Evolutionary conservation across 129 eudicot species (phyloP).

Genomic region (Saussurea involucrata): DNA sequence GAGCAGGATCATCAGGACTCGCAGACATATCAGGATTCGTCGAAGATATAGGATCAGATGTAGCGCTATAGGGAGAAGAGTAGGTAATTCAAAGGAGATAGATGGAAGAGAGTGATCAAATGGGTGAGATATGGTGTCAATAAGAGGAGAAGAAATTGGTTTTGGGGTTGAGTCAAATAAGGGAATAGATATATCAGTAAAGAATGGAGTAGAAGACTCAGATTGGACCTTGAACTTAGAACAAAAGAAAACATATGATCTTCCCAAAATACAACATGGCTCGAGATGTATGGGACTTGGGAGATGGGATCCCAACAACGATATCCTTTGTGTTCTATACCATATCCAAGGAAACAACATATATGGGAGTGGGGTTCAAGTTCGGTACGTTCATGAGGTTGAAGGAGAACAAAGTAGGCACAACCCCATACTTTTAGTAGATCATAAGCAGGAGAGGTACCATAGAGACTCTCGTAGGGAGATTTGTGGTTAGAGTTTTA

Average conservation of each 20-base stretch:
- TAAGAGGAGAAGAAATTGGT: too few relatives aligned
- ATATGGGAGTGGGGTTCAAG: background rate
- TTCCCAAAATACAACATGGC: background rate
- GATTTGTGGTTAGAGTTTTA: background rate
- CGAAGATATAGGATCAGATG: too few relatives aligned
- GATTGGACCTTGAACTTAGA: background rate
- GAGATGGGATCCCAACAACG: background rate
- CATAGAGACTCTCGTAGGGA: background rate
- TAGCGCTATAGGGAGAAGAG: too few relatives aligned
- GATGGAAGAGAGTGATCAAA: too few relatives aligned
- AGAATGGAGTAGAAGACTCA: background rate
- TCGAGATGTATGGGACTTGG: background rate
- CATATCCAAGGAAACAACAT: background rate
- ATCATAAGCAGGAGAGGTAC: background rate
- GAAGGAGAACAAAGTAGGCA: background rate
- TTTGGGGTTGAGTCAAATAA: too few relatives aligned
- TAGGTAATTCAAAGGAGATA: too few relatives aligned
- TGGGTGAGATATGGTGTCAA: too few relatives aligned
- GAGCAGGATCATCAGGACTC: too few relatives aligned
- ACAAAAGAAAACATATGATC: background rate
- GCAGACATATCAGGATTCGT: too few relatives aligned
- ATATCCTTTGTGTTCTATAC: background rate
- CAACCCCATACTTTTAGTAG: background rate
- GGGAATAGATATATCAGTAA: background rate
- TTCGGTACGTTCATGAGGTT: background rate